These are phyloP conservation scores for Lenwebbia sp. DNA, from an alignment of 345 rosid species.

Conservation along the genomic window DNA sequence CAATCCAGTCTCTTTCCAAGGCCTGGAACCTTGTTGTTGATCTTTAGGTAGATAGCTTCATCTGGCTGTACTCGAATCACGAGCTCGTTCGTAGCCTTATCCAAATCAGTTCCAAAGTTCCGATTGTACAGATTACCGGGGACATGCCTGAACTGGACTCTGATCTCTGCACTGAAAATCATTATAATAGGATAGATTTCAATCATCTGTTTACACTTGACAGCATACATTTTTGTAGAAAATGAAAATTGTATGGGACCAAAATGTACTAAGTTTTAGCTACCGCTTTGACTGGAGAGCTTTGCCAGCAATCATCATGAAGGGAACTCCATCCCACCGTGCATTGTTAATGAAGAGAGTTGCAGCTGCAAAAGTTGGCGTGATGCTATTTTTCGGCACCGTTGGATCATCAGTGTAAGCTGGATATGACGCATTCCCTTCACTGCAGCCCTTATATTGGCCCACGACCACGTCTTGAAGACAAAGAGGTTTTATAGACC, in stretches of 20 bases:
- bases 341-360: constrained; percentile 34
- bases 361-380: constrained; percentile 48
- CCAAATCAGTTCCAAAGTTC: constrained; percentile 26
- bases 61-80: constrained; percentile 41
- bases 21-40: constrained; percentile 53
- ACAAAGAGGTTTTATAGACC: constrained; percentile 27
- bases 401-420: constrained; percentile 30
- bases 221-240: not conserved
- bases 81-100: constrained; percentile 37
- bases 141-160: constrained; percentile 45
- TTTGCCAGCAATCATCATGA: constrained; percentile 39
- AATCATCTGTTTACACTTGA: not conserved
- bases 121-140: constrained; percentile 38
- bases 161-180: constrained; percentile 31
- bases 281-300: constrained; percentile 39
- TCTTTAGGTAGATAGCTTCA: constrained; percentile 44
- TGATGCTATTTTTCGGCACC: constrained; percentile 24
- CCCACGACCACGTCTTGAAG: constrained; percentile 37
- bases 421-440: constrained; percentile 16
- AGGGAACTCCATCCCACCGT: constrained; percentile 57
- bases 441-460: constrained; percentile 27
- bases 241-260: not conserved
- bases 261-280: not conserved
- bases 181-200: not conserved
- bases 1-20: constrained; percentile 37